phyloP scores from a whole-genome alignment of 345 rosid species.

The Salix dunnii region DNA sequence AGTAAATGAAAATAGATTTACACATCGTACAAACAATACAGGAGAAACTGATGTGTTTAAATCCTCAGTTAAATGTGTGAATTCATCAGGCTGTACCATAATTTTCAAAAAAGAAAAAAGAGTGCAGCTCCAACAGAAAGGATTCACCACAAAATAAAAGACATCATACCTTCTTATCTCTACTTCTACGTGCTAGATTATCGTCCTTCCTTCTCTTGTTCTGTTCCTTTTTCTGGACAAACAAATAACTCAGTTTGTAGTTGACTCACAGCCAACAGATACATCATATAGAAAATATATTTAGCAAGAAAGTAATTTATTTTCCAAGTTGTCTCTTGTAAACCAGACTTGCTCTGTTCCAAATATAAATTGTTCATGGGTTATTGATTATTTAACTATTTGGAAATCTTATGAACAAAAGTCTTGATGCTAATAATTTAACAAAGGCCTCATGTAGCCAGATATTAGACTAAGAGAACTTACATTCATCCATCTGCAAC shows the following conservation, averaged over 20 bases:
- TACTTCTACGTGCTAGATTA: conserved; percentile 42
- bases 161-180: conserved; percentile 57
- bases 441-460: conserved; percentile 4
- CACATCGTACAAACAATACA: neutral
- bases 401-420: neutral
- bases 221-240: conserved; percentile 55
- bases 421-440: neutral
- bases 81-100: neutral
- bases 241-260: conserved; percentile 4
- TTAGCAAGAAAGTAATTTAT: neutral
- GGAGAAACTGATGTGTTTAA: neutral
- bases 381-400: neutral
- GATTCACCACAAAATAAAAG: neutral
- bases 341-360: neutral
- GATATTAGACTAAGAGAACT: conserved; percentile 11
- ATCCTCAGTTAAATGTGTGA: neutral
- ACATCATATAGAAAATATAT: neutral
- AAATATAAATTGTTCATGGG: neutral
- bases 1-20: neutral
- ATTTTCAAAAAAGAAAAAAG: neutral
- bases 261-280: neutral
- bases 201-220: conserved; percentile 76
- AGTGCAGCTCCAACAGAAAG: neutral
- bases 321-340: neutral
- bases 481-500: conserved; percentile 70